Evolutionary conservation across 192 early-diverging fungal genomes (phyloP), one percentile per base, ranked within the genome.

Genomic region (Podila horticola): DNA sequence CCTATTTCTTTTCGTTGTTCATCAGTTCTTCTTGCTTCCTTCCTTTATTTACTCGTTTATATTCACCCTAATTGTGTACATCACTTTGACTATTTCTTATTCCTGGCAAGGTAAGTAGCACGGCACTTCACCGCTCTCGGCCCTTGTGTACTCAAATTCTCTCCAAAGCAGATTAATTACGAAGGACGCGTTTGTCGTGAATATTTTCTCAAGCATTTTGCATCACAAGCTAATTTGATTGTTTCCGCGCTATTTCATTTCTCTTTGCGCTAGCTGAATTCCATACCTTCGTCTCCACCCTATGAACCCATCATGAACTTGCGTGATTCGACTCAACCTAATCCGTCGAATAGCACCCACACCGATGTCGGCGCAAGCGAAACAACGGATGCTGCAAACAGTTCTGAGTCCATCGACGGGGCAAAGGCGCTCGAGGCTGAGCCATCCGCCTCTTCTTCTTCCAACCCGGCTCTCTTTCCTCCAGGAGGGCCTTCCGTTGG

Each of bases 241-340:
- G 34, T 19, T 29, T 24, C 20, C 45, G n/a, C 64, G 15, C 48
- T 12, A 65, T 13, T 30, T 51, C 48, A 45, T 45, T 15, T 45
- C 41, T 45, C 11, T 17, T 45, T 45, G 0, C 34, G 1, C 1
- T 13, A 45, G 41, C 15, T 45, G 41, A 45, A 45, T 45, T 45
- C 41, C 41, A 17, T 17, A 45, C 41, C 12, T 45, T 45, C 41
- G 11, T 17, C 15, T 12, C 41, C 41, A 45, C 26, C 24, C n/a
- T 81, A 81, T 81, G 77, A 69, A 69, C 71, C 48, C 66, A 73
- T 59, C 71, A 81, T 81, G 77, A 81, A 71, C 71, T 60, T 81
- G 77, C 70, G 72, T 69, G 77, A 81, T 81, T 72, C 77, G 70
- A 52, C 71, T 63, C 66, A 59, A 4, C 31, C 69, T 63, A 66